A percentile compares a stretch with the other conserved stretches of the same genome.
These are phyloP conservation scores for Inosperma sp. DNA, from an alignment of 768 basidiomycete genomes.

Conservation along the genomic window DNA sequence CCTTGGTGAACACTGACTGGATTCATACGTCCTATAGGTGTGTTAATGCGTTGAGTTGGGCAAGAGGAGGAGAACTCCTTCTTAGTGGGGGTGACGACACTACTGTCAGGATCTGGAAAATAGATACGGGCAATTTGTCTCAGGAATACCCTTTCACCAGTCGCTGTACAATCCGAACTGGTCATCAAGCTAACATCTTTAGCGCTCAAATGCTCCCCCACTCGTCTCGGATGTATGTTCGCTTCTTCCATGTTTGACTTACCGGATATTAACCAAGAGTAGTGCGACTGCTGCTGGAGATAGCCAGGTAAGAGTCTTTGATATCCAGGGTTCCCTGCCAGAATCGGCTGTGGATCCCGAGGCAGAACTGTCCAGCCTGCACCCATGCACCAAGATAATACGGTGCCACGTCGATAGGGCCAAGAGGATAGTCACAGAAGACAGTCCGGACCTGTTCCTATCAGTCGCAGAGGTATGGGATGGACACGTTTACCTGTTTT, in stretches of 20 bases:
- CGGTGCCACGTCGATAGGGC: constrained; percentile 69
- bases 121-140: constrained; percentile 42
- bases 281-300: constrained; percentile 77
- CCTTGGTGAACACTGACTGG: neutral
- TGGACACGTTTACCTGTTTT: neutral
- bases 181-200: constrained; percentile 83
- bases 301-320: constrained; percentile 72
- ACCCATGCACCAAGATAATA: constrained; percentile 51
- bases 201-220: constrained; percentile 74
- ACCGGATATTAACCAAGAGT: constrained; percentile 14
- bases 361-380: constrained; percentile 39
- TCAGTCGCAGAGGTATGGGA: constrained; percentile 69
- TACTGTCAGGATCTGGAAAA: constrained; percentile 75
- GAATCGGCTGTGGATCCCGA: constrained; percentile 38
- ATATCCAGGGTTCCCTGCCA: constrained; percentile 44
- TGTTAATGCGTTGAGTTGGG: constrained; percentile 77
- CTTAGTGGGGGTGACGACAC: constrained; percentile 73
- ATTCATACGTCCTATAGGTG: constrained; percentile 52
- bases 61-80: constrained; percentile 57
- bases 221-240: constrained; percentile 68
- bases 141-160: constrained; percentile 62
- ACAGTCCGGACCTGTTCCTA: constrained; percentile 70
- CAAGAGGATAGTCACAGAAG: constrained; percentile 76
- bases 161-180: constrained; percentile 67
- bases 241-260: neutral